A percentile compares a stretch with the other conserved stretches of the same genome.
phyloP scores from a whole-genome alignment of 306 rosid species.

The Cucurbita pepo region DNA sequence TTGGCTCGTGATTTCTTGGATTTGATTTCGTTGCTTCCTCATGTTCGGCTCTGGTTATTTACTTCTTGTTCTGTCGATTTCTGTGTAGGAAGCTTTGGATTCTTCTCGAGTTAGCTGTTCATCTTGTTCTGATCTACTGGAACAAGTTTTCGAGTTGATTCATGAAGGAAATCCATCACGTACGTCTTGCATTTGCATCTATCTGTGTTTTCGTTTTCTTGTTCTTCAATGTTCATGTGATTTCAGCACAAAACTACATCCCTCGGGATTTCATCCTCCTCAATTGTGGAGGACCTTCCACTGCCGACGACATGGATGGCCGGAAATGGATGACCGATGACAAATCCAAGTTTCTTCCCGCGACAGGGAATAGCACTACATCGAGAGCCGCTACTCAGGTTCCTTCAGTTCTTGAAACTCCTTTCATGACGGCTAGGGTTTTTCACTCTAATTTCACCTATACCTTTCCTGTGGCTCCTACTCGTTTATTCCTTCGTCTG shows the following conservation, averaged over 20 bases:
- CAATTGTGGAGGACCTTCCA: constrained; percentile 60
- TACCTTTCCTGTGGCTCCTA: constrained; percentile 52
- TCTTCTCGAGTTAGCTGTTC: neutral
- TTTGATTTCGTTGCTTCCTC: neutral
- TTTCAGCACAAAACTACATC: constrained; percentile 31
- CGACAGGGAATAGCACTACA: constrained; percentile 13
- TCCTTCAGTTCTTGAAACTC: constrained; percentile 51
- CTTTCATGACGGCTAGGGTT: constrained; percentile 60
- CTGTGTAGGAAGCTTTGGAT: neutral
- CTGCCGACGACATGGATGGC: constrained; percentile 32
- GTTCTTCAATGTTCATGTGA: constrained; percentile 17
- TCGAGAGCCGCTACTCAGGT: constrained; percentile 45
- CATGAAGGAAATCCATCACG: constrained; percentile 19
- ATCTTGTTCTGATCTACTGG: neutral
- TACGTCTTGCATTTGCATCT: constrained; percentile 3
- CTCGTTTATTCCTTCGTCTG: constrained; percentile 61
- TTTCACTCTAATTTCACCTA: constrained; percentile 44
- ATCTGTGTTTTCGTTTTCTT: constrained; percentile 16
- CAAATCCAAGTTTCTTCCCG: constrained; percentile 37
- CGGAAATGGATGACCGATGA: constrained; percentile 56
- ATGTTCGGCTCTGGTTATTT: neutral
- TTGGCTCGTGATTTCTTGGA: neutral
- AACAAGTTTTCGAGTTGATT: neutral
- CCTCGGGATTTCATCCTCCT: constrained; percentile 53
- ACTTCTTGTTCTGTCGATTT: neutral